Evolutionary conservation across 192 early-diverging fungal species (phyloP).

Genomic region (Bifiguratus adelaidae): DNA sequence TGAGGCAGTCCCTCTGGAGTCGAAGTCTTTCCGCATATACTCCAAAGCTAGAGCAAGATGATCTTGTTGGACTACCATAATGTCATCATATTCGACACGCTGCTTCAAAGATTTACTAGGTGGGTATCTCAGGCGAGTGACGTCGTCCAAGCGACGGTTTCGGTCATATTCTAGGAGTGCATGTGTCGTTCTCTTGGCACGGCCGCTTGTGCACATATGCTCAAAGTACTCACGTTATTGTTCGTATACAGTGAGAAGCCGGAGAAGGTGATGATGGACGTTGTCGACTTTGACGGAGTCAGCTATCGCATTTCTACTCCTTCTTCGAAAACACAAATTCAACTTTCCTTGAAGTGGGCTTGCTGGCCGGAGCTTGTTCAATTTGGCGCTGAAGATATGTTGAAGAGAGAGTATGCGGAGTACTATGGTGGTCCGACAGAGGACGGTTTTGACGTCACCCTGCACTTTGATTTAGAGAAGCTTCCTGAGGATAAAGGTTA

Average conservation of each 20-base stretch:
- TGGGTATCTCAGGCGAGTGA: no score
- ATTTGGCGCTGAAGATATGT: constrained; percentile 79
- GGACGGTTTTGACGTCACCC: constrained; percentile 69
- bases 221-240: not conserved
- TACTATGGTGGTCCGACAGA: constrained; percentile 45
- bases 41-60: no score
- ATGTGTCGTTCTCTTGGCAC: not conserved
- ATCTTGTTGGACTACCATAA: constrained; percentile 55
- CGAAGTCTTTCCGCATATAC: no score
- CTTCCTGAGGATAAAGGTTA: constrained; percentile 65
- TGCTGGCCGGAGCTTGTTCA: constrained; percentile 72
- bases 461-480: constrained; percentile 71
- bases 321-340: constrained; percentile 36
- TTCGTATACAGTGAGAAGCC: constrained; percentile 41
- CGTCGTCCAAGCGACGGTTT: no score
- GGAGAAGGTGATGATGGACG: constrained; percentile 60
- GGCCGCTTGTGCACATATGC: not conserved
- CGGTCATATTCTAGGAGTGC: no score
- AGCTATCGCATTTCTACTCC: constrained; percentile 71
- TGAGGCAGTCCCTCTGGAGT: no score
- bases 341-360: constrained; percentile 73
- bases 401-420: constrained; percentile 72
- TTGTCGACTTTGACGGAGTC: constrained; percentile 98
- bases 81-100: constrained; percentile 43
- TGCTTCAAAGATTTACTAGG: constrained; percentile 38